Conservation (phyloP, 192 early-diverging fungal genomes). For the Lunasporangiospora selenospora region DNA sequence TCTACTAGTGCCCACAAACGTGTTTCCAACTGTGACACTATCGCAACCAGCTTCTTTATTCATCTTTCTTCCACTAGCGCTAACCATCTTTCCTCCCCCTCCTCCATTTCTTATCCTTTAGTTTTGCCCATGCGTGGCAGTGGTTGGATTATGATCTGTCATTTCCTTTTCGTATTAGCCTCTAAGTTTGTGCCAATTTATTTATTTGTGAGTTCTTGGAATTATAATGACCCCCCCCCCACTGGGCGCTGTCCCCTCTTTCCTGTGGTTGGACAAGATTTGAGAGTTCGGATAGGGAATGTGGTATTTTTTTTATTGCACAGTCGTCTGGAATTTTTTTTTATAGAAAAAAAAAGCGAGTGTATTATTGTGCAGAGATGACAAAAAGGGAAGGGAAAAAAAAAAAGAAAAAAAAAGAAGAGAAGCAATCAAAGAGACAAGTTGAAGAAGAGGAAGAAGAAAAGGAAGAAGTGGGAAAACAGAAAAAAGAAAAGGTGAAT, state of each 20-base stretch:
- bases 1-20: slow-evolving; percentile 4
- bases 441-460: neutral
- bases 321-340: too few species aligned
- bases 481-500: neutral
- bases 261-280: slow-evolving; percentile 4
- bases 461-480: too few species aligned
- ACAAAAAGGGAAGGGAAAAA: neutral
- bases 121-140: neutral
- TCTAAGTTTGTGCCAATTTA: neutral
- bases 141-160: neutral
- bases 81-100: too few species aligned
- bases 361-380: neutral
- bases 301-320: slow-evolving; percentile 2
- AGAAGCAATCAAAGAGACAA: neutral
- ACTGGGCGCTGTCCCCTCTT: too few species aligned
- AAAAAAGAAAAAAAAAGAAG: neutral
- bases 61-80: slow-evolving; percentile 7
- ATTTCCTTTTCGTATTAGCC: neutral
- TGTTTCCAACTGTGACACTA: slow-evolving; percentile 28
- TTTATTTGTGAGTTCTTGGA: too few species aligned
- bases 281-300: neutral
- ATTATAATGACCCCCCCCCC: too few species aligned
- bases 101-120: neutral
- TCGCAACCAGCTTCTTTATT: slow-evolving; percentile 22
- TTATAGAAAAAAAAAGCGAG: neutral